phyloP scores from a whole-genome alignment of 1,139 yeast species.

The Nakaseomyces kungkrabaensis region DNA sequence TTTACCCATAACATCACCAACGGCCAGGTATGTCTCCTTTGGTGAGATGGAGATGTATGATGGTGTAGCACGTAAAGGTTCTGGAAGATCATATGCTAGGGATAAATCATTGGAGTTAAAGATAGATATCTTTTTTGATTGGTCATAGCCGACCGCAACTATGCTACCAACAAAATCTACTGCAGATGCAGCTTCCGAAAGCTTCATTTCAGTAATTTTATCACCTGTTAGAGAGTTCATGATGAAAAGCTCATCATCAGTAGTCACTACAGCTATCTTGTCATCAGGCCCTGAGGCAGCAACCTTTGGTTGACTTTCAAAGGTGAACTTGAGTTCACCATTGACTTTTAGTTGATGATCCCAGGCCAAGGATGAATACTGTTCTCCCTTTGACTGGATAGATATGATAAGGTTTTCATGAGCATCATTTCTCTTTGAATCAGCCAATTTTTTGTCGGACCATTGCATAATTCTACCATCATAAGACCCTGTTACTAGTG shows the following conservation, averaged over 20 bases:
- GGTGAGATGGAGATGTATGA: conserved; percentile 63
- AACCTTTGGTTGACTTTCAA: conserved; percentile 59
- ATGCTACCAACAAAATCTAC: conserved; percentile 34
- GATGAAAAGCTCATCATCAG: conserved; percentile 25
- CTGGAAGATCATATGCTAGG: conserved; percentile 15
- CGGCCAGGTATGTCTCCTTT: conserved; percentile 58
- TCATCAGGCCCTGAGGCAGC: conserved; percentile 31
- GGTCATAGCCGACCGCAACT: conserved; percentile 43
- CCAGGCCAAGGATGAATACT: conserved; percentile 64
- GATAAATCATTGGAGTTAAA: conserved; percentile 33
- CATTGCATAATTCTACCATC: conserved; percentile 70
- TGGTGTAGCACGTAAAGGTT: conserved; percentile 50
- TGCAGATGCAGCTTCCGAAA: conserved; percentile 36
- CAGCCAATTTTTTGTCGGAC: conserved; percentile 34
- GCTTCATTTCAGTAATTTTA: conserved; percentile 21
- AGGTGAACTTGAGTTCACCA: conserved; percentile 24
- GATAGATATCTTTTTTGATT: conserved; percentile 30
- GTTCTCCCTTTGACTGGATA: conserved; percentile 23
- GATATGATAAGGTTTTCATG: conserved; percentile 54
- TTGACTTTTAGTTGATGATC: conserved; percentile 60
- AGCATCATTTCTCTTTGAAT: conserved; percentile 32
- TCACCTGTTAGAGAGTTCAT: conserved; percentile 22
- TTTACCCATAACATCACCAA: conserved; percentile 82
- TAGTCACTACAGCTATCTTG: conserved; percentile 31
- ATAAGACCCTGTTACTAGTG: conserved; percentile 57